Percentiles rank a stretch among this genome's conserved stretches.
Conservation (phyloP, 768 basidiomycete genomes). For the Tricholoma bakamatsutake region DNA sequence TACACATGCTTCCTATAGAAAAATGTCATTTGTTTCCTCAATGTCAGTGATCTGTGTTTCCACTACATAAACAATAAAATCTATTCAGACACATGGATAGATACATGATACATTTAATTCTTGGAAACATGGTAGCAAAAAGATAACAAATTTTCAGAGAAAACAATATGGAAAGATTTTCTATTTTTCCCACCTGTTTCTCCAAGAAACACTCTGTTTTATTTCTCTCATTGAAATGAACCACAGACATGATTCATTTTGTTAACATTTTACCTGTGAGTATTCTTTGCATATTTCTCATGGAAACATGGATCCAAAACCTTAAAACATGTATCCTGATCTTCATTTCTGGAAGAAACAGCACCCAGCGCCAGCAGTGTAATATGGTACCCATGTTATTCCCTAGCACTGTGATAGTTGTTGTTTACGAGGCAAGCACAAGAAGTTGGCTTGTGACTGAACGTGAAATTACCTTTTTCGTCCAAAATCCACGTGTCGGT, state of each 20-base stretch:
- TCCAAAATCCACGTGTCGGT: no score
- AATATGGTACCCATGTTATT: no score
- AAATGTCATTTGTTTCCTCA: background rate
- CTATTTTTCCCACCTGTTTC: no score
- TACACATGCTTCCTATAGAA: background rate
- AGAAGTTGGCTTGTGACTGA: no score
- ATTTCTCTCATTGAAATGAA: background rate
- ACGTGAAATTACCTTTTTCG: no score
- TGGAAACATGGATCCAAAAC: background rate
- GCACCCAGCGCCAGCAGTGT: background rate
- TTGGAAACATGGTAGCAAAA: background rate
- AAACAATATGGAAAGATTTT: background rate
- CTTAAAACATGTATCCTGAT: background rate
- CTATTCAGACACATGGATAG: background rate
- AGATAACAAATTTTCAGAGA: background rate
- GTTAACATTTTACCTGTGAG: background rate
- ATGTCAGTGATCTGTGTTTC: slow-evolving; percentile 17
- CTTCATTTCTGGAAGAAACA: background rate
- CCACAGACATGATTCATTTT: background rate
- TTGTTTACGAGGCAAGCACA: no score
- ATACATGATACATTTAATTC: no score
- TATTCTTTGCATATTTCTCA: no score
- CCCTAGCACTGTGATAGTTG: no score
- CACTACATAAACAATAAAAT: background rate
- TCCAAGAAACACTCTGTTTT: background rate